Base-by-base conservation (phyloP, 495 filamentous ascomycete species). In the Parachaetomium inaequale region DNA sequence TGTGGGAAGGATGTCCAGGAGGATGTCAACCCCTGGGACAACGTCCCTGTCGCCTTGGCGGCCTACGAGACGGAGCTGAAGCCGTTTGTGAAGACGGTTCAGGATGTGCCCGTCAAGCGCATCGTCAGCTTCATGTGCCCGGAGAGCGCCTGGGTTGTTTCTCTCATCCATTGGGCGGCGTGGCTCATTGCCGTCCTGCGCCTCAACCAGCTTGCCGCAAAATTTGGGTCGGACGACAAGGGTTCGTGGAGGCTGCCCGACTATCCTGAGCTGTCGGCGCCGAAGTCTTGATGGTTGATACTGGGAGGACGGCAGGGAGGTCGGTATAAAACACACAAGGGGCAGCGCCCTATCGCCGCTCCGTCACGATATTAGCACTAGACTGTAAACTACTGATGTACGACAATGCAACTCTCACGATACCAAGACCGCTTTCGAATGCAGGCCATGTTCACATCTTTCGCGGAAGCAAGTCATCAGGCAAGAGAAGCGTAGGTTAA, bases 171-270 rank as follows among this genome's bases (percentile, higher is more conserved):
- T 29, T 59, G 34, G 38, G 19, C 64, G 15, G 28, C 42, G 7
- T 51, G 61, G 26, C 8, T 62, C 0, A 19, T 52, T 2, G 19
- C 55, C n/a, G 46, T 17, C 2, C 7, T 66, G 0, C 36, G 54
- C 12, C 23, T 68, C 19, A 63, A 70, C 23, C 40, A 62, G 50
- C 55, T 64, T 46, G 26, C 31, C 8, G 23, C 14, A 6, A 17
- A 7, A 19, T 43, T 67, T 12, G 25, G 17, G 5, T 19, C 19
- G 1, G 61, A 63, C 15, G 42, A 52, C 0, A 38, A 23, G 42
- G 55, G 51, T 0, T 10, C 21, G 10, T 70, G 68, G 68, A 51
- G 61, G 23, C 45, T 70, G 11, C 68, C 68, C 2, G 45, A 70
- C 1, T 70, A 70, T 57, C 54, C 63, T 4, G 59, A 64, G 34